Evolutionary conservation across 2,329 filamentous ascomycete species (phyloP).

Genomic region (Sphaerulina populicola): DNA sequence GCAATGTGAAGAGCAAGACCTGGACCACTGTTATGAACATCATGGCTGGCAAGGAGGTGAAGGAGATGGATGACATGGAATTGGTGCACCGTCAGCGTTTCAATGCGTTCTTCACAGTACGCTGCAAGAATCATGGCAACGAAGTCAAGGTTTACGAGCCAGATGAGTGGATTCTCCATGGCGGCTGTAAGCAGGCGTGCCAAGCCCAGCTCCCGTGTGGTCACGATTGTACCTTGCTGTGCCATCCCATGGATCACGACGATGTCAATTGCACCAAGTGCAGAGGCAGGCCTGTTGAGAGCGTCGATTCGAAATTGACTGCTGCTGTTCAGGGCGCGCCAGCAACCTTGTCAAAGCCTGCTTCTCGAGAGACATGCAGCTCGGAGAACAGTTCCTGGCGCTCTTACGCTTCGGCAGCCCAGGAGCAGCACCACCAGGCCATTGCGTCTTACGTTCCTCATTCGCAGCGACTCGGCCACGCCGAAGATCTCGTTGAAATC

Average conservation of each 20-base stretch:
- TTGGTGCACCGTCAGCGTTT: conserved; percentile 17
- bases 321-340: background rate
- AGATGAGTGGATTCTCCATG: conserved; percentile 48
- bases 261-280: conserved; percentile 14
- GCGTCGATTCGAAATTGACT: background rate
- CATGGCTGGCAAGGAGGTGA: conserved; percentile 20
- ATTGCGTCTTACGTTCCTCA: conserved; percentile 1
- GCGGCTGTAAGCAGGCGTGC: conserved; percentile 48
- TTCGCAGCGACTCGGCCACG: background rate
- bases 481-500: background rate
- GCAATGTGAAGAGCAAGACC: conserved; percentile 14
- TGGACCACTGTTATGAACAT: conserved; percentile 28
- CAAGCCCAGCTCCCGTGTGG: conserved; percentile 41
- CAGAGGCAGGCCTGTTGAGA: conserved; percentile 15
- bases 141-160: conserved; percentile 33
- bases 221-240: conserved; percentile 45
- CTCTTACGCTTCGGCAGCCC: conserved; percentile 4
- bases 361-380: background rate
- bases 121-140: conserved; percentile 26
- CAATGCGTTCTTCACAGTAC: conserved; percentile 19
- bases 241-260: conserved; percentile 43
- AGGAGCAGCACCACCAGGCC: conserved; percentile 1
- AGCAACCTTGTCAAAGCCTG: background rate
- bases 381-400: conserved; percentile 5
- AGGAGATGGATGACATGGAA: conserved; percentile 16